Conservation (phyloP, 2,329 filamentous ascomycete species). For the Venturiaceae sp. region DNA sequence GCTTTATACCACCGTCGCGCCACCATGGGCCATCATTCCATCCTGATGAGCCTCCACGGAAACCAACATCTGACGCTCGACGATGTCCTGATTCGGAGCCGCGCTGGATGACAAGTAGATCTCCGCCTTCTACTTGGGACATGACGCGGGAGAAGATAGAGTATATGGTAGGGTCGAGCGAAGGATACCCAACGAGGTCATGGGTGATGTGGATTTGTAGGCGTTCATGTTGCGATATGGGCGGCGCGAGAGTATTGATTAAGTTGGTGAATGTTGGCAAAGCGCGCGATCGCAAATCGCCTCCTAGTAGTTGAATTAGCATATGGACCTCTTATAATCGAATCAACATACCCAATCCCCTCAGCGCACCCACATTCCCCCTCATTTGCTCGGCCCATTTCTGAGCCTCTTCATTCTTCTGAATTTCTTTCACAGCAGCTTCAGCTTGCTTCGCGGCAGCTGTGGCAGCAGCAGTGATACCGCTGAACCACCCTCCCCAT, state of each 20-base stretch:
- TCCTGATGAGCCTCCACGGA: constrained; percentile 37
- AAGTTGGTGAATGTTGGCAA: constrained; percentile 92
- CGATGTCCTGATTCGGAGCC: constrained; percentile 74
- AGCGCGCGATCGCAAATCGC: constrained; percentile 60
- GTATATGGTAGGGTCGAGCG: constrained; percentile 86
- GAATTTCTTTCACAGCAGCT: constrained; percentile 85
- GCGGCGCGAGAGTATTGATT: constrained; percentile 87
- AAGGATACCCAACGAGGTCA: constrained; percentile 88
- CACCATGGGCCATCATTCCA: constrained; percentile 98
- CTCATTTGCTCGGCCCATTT: constrained; percentile 92
- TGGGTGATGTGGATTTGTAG: constrained; percentile 97
- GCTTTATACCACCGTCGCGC: constrained; percentile 59
- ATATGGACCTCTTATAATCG: not conserved
- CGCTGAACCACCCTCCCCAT: constrained; percentile 83
- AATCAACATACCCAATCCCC: constrained; percentile 55
- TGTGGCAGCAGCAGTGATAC: constrained; percentile 69
- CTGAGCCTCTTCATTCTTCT: constrained; percentile 92
- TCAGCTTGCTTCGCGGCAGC: constrained; percentile 90
- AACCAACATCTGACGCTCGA: constrained; percentile 51
- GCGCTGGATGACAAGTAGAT: constrained; percentile 86
- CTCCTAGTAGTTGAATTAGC: constrained; percentile 45
- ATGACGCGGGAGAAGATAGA: constrained; percentile 89
- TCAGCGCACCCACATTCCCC: constrained; percentile 74
- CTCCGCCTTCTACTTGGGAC: constrained; percentile 97
- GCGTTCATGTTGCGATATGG: constrained; percentile 92